Conservation (phyloP, 192 early-diverging fungal species). For the Entomortierella chlamydospora region DNA sequence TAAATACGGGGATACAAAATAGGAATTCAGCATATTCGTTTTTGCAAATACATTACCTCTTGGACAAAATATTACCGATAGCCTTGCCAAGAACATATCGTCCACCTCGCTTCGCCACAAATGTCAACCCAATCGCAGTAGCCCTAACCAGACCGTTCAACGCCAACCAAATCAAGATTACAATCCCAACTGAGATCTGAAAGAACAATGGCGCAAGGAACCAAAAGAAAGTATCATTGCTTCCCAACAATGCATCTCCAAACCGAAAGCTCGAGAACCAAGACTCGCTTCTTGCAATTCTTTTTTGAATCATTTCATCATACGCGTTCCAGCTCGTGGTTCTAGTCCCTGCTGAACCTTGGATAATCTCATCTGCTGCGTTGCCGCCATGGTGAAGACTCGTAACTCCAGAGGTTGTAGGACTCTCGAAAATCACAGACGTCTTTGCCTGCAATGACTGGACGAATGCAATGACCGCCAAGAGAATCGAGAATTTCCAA, state of each 20-base stretch:
- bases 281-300: conserved; percentile 22
- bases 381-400: too few relatives aligned
- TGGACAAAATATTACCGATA: conserved; percentile 37
- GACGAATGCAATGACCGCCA: conserved; percentile 34
- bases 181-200: conserved; percentile 59
- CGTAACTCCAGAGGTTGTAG: neutral
- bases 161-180: conserved; percentile 52
- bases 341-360: conserved; percentile 18
- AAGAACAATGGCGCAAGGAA: conserved; percentile 64
- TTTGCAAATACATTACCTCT: conserved; percentile 24
- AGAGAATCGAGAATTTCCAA: conserved; percentile 31
- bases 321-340: conserved; percentile 9
- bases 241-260: conserved; percentile 60
- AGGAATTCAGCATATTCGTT: too few relatives aligned
- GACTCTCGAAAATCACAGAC: conserved; percentile 5
- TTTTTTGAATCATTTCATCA: conserved; percentile 28
- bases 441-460: conserved; percentile 34
- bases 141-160: conserved; percentile 40
- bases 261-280: conserved; percentile 45
- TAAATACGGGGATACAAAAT: too few relatives aligned
- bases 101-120: conserved; percentile 30
- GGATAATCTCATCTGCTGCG: conserved; percentile 29
- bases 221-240: conserved; percentile 68
- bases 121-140: conserved; percentile 11
- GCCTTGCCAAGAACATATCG: conserved; percentile 36